Evolutionary conservation across 331 rosid species (phyloP), one percentile per base, ranked within the genome.

Genomic region (Acacia concinna): DNA sequence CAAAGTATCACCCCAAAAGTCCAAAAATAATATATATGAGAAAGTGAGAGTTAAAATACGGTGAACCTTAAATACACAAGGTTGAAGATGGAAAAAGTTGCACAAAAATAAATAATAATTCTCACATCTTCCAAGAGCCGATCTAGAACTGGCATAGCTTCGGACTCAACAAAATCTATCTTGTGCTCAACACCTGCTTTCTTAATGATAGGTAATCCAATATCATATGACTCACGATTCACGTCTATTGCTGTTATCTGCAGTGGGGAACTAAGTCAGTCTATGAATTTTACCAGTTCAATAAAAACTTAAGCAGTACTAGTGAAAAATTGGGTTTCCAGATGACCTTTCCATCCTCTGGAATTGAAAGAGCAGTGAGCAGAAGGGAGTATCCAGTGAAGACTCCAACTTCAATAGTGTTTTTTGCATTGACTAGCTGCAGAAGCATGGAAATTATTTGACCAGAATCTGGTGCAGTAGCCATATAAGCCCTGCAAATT

Each of bases 341-440:
- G 4, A 6, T 5, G 63, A 88, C 92, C 94, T 85, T 85, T 76
- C 91, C 90, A 79, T 88, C 85, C 30, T 63, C 46, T 0, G 90
- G 89, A 68, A 83, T 85, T 72, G 77, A 31, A 40, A 88, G 92
- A 81, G 90, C 90, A 3, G 90, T 88, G 65, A 83, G 86, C 57
- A 88, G 90, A 68, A 86, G 92, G 66, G 92, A 86, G 82, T 88
- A 88, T 76, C 92, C 90, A 2, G 90, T 88, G 56, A 81, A 88
- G 56, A 88, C 89, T 71, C 92, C 94, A 18, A 88, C 68, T 80
- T 85, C 91, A 76, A 89, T 86, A 0, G 92, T 86, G 74, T 75
- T 89, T 62, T 83, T 87, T 5, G 97, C 89, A 78, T 81, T 81
- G 5, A 86, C 35, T 6, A 91, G 75, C 77, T 84, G 75, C 88